Conservation (phyloP, 768 basidiomycete species). For the Favolaschia claudopus region DNA sequence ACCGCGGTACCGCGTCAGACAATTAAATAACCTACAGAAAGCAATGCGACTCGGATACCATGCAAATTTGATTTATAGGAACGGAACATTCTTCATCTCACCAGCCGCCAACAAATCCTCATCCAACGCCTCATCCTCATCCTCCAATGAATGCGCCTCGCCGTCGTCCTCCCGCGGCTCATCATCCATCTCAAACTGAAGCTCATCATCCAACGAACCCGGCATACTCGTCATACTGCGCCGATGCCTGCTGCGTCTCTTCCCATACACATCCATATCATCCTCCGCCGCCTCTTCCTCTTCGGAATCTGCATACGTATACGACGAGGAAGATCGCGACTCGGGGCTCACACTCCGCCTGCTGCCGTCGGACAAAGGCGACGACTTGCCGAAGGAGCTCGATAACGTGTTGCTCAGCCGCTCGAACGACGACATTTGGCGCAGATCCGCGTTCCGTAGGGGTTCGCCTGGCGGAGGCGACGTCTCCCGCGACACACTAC, state of each 20-base stretch:
- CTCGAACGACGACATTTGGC: conserved; percentile 83
- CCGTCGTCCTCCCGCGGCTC: conserved; percentile 45
- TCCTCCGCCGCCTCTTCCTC: conserved; percentile 60
- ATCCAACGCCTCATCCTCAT: conserved; percentile 77
- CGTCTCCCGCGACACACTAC: conserved; percentile 30
- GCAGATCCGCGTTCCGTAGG: conserved; percentile 53
- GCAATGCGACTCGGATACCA: not conserved
- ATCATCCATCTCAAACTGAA: conserved; percentile 62
- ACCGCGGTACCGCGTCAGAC: too few species aligned
- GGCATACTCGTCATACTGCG: conserved; percentile 88
- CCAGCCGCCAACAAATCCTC: conserved; percentile 82
- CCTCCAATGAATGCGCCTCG: conserved; percentile 60
- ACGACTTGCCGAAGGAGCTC: conserved; percentile 38
- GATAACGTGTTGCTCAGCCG: conserved; percentile 65
- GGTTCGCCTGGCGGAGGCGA: conserved; percentile 40
- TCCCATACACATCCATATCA: conserved; percentile 48
- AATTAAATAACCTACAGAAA: conserved; percentile 14
- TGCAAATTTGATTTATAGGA: conserved; percentile 48
- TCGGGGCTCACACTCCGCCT: conserved; percentile 61
- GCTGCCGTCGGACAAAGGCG: conserved; percentile 41
- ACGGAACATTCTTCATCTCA: conserved; percentile 84
- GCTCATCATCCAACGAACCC: conserved; percentile 71
- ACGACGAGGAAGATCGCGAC: conserved; percentile 61
- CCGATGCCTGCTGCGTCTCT: conserved; percentile 50
- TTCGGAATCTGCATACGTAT: conserved; percentile 59